Conservation (phyloP, 208 protist species). For the Trypanosoma platydactyli region DNA sequence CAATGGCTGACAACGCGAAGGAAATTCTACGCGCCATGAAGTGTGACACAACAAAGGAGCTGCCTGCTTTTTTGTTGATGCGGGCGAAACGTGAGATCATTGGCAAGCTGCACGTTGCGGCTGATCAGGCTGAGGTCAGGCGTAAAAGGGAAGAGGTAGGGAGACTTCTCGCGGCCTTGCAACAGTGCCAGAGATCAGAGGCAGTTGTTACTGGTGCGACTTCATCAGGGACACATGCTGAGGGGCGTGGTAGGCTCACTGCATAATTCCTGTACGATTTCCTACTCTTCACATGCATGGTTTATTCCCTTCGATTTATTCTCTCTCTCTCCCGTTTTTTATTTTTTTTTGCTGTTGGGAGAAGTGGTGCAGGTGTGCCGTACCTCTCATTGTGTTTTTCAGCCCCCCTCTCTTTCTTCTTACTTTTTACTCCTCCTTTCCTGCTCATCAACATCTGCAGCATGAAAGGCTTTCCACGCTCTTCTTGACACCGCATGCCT, state of each 20-base stretch:
- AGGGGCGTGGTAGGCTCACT: too few relatives aligned
- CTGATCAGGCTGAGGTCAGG: conserved; percentile 66
- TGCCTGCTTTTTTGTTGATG: conserved; percentile 76
- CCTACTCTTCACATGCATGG: too few relatives aligned
- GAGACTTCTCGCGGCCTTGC: conserved; percentile 33
- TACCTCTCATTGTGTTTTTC: background rate
- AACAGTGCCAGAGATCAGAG: conserved; percentile 1
- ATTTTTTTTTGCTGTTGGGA: conserved; percentile 9
- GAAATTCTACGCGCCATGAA: conserved; percentile 60
- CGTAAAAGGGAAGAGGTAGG: conserved; percentile 63
- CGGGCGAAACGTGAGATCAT: conserved; percentile 74
- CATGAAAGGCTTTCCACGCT: too few relatives aligned
- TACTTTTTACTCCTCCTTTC: conserved; percentile 11
- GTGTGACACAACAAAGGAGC: conserved; percentile 61
- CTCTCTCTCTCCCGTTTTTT: conserved; percentile 6
- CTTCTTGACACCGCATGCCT: too few relatives aligned
- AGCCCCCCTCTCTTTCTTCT: conserved; percentile 7
- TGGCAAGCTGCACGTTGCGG: conserved; percentile 59
- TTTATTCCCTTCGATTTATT: background rate
- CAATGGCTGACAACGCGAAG: conserved; percentile 62
- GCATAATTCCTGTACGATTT: too few relatives aligned
- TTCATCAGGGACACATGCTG: too few relatives aligned
- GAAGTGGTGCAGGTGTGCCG: background rate
- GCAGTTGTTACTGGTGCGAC: too few relatives aligned
- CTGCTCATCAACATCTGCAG: background rate